phyloP scores from a whole-genome alignment of 208 protist genomes.

The Leishmania turanica region DNA sequence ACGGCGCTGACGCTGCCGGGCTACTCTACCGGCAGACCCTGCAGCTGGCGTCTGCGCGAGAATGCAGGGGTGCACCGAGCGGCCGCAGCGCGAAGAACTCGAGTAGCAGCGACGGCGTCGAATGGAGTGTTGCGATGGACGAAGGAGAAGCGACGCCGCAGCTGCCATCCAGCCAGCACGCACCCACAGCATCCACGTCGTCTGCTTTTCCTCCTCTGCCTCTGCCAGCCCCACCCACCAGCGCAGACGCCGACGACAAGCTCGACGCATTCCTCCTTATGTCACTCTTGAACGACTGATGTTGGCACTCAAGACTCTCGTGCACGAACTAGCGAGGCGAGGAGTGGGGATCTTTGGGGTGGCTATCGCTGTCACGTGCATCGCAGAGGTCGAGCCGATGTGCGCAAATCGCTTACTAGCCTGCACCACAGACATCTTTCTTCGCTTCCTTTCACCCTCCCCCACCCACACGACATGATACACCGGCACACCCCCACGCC shows the following conservation, averaged over 20 bases:
- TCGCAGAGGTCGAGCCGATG: neutral
- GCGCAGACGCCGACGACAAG: slow-evolving; percentile 12
- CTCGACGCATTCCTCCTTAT: slow-evolving; percentile 33
- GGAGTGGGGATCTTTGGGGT: neutral
- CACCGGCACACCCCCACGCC: neutral
- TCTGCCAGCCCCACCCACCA: neutral
- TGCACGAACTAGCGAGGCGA: neutral
- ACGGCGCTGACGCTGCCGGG: slow-evolving; percentile 16
- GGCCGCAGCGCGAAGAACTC: neutral
- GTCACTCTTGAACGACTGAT: slow-evolving; percentile 19
- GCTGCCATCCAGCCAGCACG: neutral
- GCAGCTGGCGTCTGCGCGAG: neutral
- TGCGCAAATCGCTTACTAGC: neutral
- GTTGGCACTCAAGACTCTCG: neutral
- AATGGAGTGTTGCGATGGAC: neutral
- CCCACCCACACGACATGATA: too few species aligned
- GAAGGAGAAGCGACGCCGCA: neutral
- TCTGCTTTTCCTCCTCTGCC: neutral
- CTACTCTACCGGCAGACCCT: slow-evolving; percentile 26
- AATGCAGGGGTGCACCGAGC: neutral
- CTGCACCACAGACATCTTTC: neutral
- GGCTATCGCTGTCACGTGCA: neutral
- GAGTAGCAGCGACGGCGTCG: neutral
- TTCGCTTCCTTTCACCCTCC: neutral
- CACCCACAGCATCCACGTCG: neutral